Percentiles rank a stretch among this genome's conserved stretches.
Evolutionary conservation across 139 green algal genomes (phyloP).

Genomic region (Chlamydomonas sphaeroides): DNA sequence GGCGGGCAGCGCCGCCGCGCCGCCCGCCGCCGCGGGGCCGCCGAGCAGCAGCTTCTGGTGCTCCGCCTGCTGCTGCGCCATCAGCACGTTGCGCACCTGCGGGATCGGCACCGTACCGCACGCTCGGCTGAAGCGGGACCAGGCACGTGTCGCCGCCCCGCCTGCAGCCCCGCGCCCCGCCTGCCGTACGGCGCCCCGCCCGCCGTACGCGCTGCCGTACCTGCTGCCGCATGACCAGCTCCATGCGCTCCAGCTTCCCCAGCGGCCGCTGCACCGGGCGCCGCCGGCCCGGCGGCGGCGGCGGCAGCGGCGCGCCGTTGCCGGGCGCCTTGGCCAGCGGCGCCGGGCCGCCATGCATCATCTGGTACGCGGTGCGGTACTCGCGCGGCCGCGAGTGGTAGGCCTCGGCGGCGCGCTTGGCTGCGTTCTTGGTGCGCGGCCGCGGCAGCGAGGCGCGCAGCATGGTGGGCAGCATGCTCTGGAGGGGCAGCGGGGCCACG

Average conservation of each 20-base stretch:
- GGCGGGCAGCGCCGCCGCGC: neutral
- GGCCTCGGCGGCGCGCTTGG: constrained; percentile 13
- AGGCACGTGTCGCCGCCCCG: neutral
- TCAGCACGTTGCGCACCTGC: constrained; percentile 12
- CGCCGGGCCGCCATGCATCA: neutral
- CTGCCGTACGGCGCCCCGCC: too few species aligned
- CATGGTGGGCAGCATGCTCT: constrained; percentile 34
- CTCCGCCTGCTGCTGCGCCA: neutral
- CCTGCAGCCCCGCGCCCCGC: neutral
- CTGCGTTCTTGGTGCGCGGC: neutral
- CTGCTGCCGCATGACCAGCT: constrained; percentile 30
- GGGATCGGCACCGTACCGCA: neutral
- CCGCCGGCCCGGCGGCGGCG: neutral
- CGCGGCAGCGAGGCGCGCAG: constrained; percentile 12
- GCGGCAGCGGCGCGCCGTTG: neutral
- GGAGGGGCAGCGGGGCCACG: too few species aligned
- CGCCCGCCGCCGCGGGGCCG: neutral
- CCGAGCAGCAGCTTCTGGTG: neutral
- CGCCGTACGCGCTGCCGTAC: neutral
- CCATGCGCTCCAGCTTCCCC: constrained; percentile 37
- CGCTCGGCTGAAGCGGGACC: neutral
- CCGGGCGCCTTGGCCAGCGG: neutral
- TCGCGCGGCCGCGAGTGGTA: constrained; percentile 26
- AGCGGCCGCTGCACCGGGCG: constrained; percentile 5
- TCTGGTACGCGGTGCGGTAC: constrained; percentile 27